These are phyloP conservation scores for Eryngium alpinum DNA, from an alignment of 140 eudicot genomes.

Conservation along the genomic window DNA sequence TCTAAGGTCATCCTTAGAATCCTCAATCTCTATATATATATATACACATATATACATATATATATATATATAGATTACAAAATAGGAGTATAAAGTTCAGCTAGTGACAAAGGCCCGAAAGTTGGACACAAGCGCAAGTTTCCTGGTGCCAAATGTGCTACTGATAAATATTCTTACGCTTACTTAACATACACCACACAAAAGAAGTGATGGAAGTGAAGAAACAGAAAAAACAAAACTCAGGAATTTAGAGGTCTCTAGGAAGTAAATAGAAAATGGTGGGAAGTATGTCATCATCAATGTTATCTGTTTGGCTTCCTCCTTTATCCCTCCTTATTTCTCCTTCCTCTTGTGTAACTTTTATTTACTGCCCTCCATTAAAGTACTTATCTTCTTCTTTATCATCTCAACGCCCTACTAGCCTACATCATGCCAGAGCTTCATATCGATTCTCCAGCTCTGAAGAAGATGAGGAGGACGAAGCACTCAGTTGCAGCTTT, in stretches of 20 bases:
- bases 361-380: not conserved
- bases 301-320: not conserved
- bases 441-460: slow-evolving; percentile 54
- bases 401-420: not conserved
- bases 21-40: too few species aligned
- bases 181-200: slow-evolving; percentile 5
- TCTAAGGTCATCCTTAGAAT: too few species aligned
- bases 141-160: not conserved
- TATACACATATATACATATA: too few species aligned
- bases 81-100: too few species aligned
- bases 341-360: not conserved
- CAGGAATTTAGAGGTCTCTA: not conserved
- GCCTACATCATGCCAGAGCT: not conserved
- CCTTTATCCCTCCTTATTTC: not conserved
- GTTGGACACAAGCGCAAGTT: not conserved
- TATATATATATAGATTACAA: too few species aligned
- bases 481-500: slow-evolving; percentile 30
- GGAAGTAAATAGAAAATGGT: not conserved
- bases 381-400: not conserved
- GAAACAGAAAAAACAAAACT: not conserved
- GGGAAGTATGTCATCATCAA: not conserved
- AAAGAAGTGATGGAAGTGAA: not conserved
- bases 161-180: not conserved
- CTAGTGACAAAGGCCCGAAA: too few species aligned
- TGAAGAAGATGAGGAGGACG: slow-evolving; percentile 24